phyloP scores from a whole-genome alignment of 345 rosid genomes.

The Diplotaxis tenuifolia region DNA sequence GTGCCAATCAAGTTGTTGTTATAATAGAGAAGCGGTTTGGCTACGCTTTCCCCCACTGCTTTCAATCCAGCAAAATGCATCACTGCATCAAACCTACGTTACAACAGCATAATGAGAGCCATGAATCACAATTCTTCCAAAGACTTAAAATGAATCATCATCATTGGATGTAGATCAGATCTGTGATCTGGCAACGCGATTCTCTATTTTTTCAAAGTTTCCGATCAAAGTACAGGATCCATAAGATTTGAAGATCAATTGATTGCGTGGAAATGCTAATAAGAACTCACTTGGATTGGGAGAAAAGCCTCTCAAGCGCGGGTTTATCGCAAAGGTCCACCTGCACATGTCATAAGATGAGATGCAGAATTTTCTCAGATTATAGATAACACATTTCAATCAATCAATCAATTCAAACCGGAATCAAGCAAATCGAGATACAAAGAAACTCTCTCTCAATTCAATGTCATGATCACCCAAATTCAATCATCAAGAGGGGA shows the following conservation, averaged over 20 bases:
- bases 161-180: constrained; percentile 22
- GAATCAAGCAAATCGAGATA: constrained; percentile 15
- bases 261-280: background rate
- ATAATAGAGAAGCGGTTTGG: constrained; percentile 75
- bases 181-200: background rate
- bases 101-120: background rate
- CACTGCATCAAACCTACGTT: constrained; percentile 86
- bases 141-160: background rate
- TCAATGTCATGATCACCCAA: background rate
- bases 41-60: constrained; percentile 96
- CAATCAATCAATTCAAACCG: background rate
- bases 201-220: background rate
- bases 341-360: too few relatives aligned
- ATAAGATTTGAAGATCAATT: constrained; percentile 7
- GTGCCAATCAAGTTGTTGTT: constrained; percentile 90
- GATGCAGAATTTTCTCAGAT: constrained; percentile 2
- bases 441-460: background rate
- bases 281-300: constrained; percentile 55
- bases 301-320: constrained; percentile 71
- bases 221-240: background rate
- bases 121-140: background rate
- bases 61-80: constrained; percentile 98
- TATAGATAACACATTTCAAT: background rate
- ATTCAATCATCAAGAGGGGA: background rate
- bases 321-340: constrained; percentile 80